Conservation (phyloP, 768 basidiomycete genomes). For the Mycena vulgaris region DNA sequence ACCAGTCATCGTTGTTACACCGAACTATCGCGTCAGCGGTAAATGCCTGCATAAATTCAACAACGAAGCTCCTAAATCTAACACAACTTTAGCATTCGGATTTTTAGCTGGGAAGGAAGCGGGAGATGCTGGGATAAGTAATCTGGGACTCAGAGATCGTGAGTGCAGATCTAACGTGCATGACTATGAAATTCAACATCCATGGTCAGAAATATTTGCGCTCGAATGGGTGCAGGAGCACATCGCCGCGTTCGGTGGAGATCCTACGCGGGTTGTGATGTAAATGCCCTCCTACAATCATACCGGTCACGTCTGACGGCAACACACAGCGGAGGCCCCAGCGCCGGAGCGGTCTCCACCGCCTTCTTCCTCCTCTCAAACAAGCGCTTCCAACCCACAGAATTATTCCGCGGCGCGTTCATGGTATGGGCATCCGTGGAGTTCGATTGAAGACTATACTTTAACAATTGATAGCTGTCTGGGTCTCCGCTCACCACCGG, state of each 20-base stretch:
- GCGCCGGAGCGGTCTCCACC: slow-evolving; percentile 32
- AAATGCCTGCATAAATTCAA: not conserved
- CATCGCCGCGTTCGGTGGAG: slow-evolving; percentile 21
- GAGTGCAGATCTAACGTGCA: slow-evolving; percentile 35
- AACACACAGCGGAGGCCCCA: not conserved
- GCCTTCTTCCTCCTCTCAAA: slow-evolving; percentile 15
- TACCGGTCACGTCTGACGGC: not conserved
- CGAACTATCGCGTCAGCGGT: slow-evolving; percentile 13
- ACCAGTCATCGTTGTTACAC: slow-evolving; percentile 2
- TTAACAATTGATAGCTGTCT: not conserved
- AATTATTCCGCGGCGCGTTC: slow-evolving; percentile 25
- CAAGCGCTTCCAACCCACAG: slow-evolving; percentile 21
- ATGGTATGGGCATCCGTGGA: slow-evolving; percentile 6
- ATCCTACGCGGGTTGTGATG: slow-evolving; percentile 24
- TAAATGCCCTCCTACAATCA: not conserved
- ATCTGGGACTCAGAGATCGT: slow-evolving; percentile 57
- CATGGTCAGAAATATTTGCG: slow-evolving; percentile 27
- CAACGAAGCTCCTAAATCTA: too few relatives aligned
- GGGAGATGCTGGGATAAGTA: slow-evolving; percentile 49
- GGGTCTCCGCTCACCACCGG: slow-evolving; percentile 8
- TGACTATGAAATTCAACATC: too few relatives aligned
- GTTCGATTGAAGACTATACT: not conserved
- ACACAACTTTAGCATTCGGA: slow-evolving; percentile 49
- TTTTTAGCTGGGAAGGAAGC: slow-evolving; percentile 59
- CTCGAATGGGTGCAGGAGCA: slow-evolving; percentile 28